Percentiles rank a stretch among this genome's conserved stretches.
phyloP scores from a whole-genome alignment of 306 rosid species.

The Oemleria cerasiformis region DNA sequence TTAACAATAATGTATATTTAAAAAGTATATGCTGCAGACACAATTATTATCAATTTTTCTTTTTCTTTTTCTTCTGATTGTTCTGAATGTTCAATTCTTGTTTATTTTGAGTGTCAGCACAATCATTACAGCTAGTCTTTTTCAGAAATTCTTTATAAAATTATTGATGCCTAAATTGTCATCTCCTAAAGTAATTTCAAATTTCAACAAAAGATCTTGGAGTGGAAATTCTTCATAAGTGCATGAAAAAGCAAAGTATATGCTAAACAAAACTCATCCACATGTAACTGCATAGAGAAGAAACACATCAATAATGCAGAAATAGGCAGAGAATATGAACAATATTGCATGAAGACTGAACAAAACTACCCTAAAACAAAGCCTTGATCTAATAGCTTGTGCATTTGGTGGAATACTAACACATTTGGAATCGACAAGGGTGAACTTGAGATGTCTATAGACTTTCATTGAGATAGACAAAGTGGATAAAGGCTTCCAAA shows the following conservation, averaged over 20 bases:
- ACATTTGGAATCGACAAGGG: too few species aligned
- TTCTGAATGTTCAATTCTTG: neutral
- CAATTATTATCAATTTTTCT: neutral
- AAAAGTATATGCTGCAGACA: neutral
- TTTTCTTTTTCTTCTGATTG: too few species aligned
- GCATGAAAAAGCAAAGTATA: neutral
- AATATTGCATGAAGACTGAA: neutral
- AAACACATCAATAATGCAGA: neutral
- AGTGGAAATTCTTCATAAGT: neutral
- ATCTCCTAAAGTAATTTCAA: neutral
- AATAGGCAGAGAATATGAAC: neutral
- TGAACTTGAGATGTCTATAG: too few species aligned
- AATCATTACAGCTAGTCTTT: neutral
- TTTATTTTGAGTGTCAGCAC: neutral
- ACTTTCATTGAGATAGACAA: neutral
- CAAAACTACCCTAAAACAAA: neutral
- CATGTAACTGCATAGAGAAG: neutral
- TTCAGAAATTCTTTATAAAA: neutral
- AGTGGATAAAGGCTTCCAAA: neutral
- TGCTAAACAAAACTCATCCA: conserved; percentile 1
- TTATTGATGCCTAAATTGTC: neutral
- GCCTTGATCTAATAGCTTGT: neutral
- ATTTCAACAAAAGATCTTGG: neutral
- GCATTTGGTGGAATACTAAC: neutral
- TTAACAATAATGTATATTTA: neutral